Base-by-base conservation (phyloP, 2,329 filamentous ascomycete genomes). In the Westerdykella aurantiaca region DNA sequence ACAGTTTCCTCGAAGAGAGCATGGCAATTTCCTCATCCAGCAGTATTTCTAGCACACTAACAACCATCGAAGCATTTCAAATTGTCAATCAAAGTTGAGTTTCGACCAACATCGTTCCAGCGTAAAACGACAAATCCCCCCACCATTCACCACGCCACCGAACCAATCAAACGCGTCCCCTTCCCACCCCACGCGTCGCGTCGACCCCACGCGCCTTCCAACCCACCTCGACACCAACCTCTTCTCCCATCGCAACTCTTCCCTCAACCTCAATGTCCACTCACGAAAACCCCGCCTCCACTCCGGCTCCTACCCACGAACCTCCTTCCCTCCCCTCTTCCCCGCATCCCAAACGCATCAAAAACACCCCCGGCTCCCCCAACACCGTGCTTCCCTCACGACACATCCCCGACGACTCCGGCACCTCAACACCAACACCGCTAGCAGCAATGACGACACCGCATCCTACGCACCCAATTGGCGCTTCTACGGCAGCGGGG, bases 341-440 rank as follows among this genome's bases (percentile, higher is more conserved):
- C 7, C 88, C 88, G 22, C 81, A 87, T 21, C 77, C 87, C 38
- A 95, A 95, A 74, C 82, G 88, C 63, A 78, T 85, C 60, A 93
- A 89, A 75, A 80, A 81, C 57, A 69, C 73, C 49, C 65, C 73
- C 39, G 65, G 71, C 9, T 56, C 58, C 1, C 59, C 67, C 21
- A 51, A 67, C 44, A 47, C 52, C 38, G 51, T 63, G 46, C 44
- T 54, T 23, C 53, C 57, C 29, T 46, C 56, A 1, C 50, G 60
- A 1, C 50, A 60, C 22, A 57, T 57, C 22, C 56, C 57, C 38
- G 55, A 49, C 39, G 61, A 66, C 45, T 63, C 61, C 22, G 61
- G 62, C 46, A 52, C 55, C 43, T 63, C 63, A 40, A 67, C 66
- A 12, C 64, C 64, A 1, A 68, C 65, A 11, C 64, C 65, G 1